Evolutionary conservation across 2,329 filamentous ascomycete genomes (phyloP).

Genomic region (Trichophyton rubrum): DNA sequence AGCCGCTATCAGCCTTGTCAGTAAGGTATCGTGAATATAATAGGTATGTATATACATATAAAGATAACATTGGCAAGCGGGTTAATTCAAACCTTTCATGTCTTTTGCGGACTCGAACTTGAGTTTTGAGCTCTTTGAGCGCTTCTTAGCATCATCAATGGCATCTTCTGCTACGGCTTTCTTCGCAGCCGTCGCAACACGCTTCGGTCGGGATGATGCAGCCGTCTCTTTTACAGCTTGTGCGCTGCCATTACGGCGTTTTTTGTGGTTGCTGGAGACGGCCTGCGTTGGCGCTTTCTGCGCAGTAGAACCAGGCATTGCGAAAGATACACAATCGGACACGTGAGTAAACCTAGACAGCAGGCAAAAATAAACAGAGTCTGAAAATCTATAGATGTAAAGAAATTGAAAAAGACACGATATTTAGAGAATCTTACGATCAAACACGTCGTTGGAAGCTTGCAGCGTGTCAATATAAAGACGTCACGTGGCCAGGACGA

Average conservation of each 20-base stretch:
- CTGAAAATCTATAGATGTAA: neutral
- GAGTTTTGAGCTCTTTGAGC: neutral
- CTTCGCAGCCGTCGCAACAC: neutral
- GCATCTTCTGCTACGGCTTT: neutral
- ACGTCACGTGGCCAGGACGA: neutral
- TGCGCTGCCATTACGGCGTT: neutral
- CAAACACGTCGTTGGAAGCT: neutral
- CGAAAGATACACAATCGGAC: neutral
- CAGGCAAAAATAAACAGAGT: neutral
- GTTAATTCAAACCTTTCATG: neutral
- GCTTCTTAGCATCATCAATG: neutral
- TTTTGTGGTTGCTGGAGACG: neutral
- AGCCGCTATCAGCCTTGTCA: neutral
- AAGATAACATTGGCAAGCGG: no score
- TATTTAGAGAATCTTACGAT: neutral
- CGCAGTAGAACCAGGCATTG: neutral
- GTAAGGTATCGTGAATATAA: neutral
- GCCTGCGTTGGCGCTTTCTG: neutral
- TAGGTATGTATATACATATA: no score
- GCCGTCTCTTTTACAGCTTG: slow-evolving; percentile 8
- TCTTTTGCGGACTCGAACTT: neutral
- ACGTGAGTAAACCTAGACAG: neutral
- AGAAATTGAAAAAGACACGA: neutral
- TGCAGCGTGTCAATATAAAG: neutral
- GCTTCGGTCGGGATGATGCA: slow-evolving; percentile 9